phyloP scores from a whole-genome alignment of 306 rosid genomes.

The Pterocarpus macrocarpus region DNA sequence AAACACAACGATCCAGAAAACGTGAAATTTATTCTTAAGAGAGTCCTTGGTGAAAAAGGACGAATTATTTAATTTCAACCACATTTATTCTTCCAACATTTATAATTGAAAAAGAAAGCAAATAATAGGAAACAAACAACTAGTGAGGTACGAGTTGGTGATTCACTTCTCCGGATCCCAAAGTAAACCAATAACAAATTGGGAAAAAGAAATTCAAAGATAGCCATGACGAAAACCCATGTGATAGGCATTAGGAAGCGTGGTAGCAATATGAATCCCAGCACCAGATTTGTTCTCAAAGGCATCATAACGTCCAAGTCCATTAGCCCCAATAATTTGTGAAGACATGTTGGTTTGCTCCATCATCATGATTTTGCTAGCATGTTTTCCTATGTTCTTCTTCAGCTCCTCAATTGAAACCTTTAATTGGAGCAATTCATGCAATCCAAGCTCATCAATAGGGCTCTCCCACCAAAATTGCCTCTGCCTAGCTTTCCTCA shows the following conservation, averaged over 20 bases:
- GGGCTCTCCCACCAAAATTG: conserved; percentile 74
- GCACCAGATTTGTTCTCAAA: conserved; percentile 42
- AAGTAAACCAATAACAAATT: conserved; percentile 4
- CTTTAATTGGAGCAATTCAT: conserved; percentile 53
- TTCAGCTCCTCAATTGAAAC: conserved; percentile 65
- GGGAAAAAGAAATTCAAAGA: conserved; percentile 44
- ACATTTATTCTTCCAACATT: not conserved
- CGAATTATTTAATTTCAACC: conserved; percentile 41
- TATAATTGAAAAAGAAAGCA: conserved; percentile 29
- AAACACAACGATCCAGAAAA: not conserved
- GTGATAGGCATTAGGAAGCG: conserved; percentile 47
- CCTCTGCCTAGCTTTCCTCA: conserved; percentile 49
- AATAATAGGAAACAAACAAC: conserved; percentile 18
- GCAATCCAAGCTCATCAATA: conserved; percentile 56
- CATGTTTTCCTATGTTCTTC: conserved; percentile 54
- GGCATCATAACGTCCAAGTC: conserved; percentile 29
- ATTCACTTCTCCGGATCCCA: conserved; percentile 24
- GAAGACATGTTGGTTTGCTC: conserved; percentile 37
- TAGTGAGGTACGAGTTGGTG: conserved; percentile 26
- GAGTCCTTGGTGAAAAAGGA: conserved; percentile 32
- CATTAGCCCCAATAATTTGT: conserved; percentile 18
- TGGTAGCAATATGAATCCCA: conserved; percentile 29
- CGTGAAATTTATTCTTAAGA: conserved; percentile 21
- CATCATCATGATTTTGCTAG: conserved; percentile 47
- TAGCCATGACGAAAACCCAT: conserved; percentile 51